Conservation (phyloP, 345 rosid genomes). For the Citrus glauca region DNA sequence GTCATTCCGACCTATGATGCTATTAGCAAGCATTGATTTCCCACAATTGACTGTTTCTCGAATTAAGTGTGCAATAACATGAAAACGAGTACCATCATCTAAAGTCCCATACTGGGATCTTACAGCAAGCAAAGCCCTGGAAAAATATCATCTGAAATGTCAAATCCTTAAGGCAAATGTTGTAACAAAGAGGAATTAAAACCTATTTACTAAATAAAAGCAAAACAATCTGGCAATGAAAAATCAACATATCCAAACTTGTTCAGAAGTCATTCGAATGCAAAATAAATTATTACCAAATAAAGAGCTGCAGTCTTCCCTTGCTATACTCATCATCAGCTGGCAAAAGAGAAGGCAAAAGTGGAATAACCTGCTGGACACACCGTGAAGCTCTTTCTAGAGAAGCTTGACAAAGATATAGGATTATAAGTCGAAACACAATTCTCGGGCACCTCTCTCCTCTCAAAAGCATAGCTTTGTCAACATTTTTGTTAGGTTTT, state of each 20-base stretch:
- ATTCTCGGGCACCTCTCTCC: constrained; percentile 93
- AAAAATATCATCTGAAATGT: constrained; percentile 18
- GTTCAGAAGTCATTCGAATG: not conserved
- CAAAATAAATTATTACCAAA: constrained; percentile 46
- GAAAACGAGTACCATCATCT: constrained; percentile 90
- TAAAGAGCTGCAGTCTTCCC: constrained; percentile 81
- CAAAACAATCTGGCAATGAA: not conserved
- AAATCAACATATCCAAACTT: constrained; percentile 3
- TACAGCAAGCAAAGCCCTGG: constrained; percentile 76
- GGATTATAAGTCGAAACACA: constrained; percentile 73
- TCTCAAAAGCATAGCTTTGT: constrained; percentile 93
- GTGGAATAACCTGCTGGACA: constrained; percentile 77
- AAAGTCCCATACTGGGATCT: constrained; percentile 73
- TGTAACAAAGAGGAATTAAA: constrained; percentile 3
- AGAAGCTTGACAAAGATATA: constrained; percentile 78
- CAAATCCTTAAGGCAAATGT: constrained; percentile 6
- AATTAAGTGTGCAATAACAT: constrained; percentile 83
- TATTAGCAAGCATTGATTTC: constrained; percentile 72
- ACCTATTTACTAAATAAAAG: not conserved
- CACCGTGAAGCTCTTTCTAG: constrained; percentile 83
- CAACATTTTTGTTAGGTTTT: constrained; percentile 67
- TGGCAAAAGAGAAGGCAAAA: constrained; percentile 70
- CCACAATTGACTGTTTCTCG: constrained; percentile 86
- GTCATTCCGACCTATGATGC: constrained; percentile 73
- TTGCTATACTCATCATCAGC: constrained; percentile 92